These are phyloP conservation scores for Aspergillus homomorphus DNA, from an alignment of 495 filamentous ascomycete species.

Conservation along the genomic window DNA sequence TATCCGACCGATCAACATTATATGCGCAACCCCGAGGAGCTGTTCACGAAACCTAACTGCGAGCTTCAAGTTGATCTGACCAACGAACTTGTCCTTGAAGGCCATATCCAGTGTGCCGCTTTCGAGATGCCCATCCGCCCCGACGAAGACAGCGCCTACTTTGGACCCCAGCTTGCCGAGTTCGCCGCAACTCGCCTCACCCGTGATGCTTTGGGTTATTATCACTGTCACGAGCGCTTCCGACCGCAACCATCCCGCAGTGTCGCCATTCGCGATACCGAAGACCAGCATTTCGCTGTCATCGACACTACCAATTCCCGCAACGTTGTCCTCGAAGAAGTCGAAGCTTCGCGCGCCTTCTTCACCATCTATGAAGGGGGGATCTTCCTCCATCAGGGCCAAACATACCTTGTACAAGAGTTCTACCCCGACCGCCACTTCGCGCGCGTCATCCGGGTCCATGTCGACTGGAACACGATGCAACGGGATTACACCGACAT, in stretches of 20 bases:
- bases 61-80: constrained; percentile 85
- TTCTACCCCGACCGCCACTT: constrained; percentile 75
- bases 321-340: constrained; percentile 86
- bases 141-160: constrained; percentile 72
- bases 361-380: constrained; percentile 97
- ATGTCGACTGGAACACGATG: constrained; percentile 91
- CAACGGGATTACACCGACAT: constrained; percentile 95
- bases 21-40: constrained; percentile 93
- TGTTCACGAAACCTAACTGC: constrained; percentile 91
- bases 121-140: constrained; percentile 89
- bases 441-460: constrained; percentile 73
- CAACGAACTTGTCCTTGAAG: constrained; percentile 87
- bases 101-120: constrained; percentile 93
- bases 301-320: constrained; percentile 79
- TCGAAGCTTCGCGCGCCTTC: constrained; percentile 92
- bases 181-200: constrained; percentile 73
- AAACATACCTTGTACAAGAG: constrained; percentile 86
- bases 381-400: constrained; percentile 95
- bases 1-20: constrained; percentile 94
- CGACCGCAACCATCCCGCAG: constrained; percentile 77
- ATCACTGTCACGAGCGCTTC: constrained; percentile 85
- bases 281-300: constrained; percentile 90
- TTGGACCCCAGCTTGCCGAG: constrained; percentile 67
- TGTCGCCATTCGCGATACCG: constrained; percentile 87
- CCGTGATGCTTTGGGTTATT: constrained; percentile 75